Evolutionary conservation across 768 basidiomycete species (phyloP), one percentile per base, ranked within the genome.

Genomic region (Mrakia blollopis): DNA sequence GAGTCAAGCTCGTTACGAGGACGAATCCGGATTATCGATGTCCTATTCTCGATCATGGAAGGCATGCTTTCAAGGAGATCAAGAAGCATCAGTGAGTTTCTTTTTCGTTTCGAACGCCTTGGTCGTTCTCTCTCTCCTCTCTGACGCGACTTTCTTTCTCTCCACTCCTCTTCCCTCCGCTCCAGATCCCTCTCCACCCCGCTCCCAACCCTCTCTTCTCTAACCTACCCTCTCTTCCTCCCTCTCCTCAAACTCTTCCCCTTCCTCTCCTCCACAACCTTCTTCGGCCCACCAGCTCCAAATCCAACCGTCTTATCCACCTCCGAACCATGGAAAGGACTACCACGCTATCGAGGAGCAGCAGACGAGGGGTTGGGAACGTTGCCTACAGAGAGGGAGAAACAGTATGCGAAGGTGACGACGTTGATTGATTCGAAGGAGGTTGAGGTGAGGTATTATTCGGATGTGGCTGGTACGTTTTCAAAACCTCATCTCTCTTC

Each of bases 351-450:
- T 79, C 80, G 83, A 50, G 75, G 54, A 13, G 28, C 35, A 18
- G 52, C 32, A 11, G 32, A 79, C 44, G 80, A 70, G 23, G 74
- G 21, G 72, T 78, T 60, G 72, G 72, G 21, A 65, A 76, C 37
- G 70, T 78, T 39, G 61, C 65, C 47, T 74, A 78, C 60, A 8
- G 75, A 78, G 72, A 81, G 80, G 41, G 81, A 82, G 47, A 73
- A 80, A 50, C 94, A 98, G 82, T 98, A 98, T 81, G 96, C 92
- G 16, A 89, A 94, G 71, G 92, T 94, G 78, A 89, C 90, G 52
- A 91, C 89, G 72, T 86, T 98, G 39, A 82, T 98, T 39, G 92
- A 94, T 79, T 88, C 92, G 0, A 89, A 89, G 0, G 80, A 86
- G 23, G 61, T 98, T 50, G 94, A 97, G 72, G 81, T 97, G 71